A percentile compares a stretch with the other conserved stretches of the same genome.
Evolutionary conservation across 768 basidiomycete genomes (phyloP).

Genomic region (Mycena sanguinolenta): DNA sequence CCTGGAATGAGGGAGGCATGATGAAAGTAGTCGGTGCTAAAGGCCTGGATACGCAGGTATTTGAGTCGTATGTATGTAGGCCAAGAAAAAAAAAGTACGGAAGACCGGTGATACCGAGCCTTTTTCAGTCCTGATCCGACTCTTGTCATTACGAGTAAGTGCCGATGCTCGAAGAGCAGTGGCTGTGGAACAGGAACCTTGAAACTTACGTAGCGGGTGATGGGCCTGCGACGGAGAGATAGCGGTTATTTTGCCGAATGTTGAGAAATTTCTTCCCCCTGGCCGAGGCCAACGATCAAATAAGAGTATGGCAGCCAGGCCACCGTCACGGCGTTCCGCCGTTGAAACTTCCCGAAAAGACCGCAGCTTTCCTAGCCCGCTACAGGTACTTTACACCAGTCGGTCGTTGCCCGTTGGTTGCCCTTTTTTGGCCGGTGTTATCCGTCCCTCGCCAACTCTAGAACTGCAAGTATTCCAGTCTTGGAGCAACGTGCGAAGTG

Average conservation of each 20-base stretch:
- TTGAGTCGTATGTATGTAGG: no score
- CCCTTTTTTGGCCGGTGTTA: conserved; percentile 6
- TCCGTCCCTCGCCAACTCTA: conserved; percentile 16
- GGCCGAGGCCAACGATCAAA: not conserved
- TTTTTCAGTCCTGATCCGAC: not conserved
- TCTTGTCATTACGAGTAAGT: not conserved
- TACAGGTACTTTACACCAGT: no score
- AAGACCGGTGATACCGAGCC: not conserved
- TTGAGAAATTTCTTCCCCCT: not conserved
- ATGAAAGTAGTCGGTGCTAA: conserved; percentile 2
- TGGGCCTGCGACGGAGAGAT: not conserved
- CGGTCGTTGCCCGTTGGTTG: no score
- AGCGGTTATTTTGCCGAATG: not conserved
- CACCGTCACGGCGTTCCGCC: not conserved
- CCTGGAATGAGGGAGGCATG: conserved; percentile 29
- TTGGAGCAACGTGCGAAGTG: conserved; percentile 21
- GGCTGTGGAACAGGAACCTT: no score
- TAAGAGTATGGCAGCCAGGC: not conserved
- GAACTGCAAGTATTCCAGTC: conserved; percentile 10
- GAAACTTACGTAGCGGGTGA: no score
- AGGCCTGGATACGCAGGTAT: no score
- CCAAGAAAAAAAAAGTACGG: no score
- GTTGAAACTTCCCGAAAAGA: not conserved
- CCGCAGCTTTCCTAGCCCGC: no score
- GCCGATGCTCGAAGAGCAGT: not conserved